Percentiles rank a stretch among this genome's conserved stretches.
Conservation (phyloP, 2,329 filamentous ascomycete species). For the Pyricularia grisea region DNA sequence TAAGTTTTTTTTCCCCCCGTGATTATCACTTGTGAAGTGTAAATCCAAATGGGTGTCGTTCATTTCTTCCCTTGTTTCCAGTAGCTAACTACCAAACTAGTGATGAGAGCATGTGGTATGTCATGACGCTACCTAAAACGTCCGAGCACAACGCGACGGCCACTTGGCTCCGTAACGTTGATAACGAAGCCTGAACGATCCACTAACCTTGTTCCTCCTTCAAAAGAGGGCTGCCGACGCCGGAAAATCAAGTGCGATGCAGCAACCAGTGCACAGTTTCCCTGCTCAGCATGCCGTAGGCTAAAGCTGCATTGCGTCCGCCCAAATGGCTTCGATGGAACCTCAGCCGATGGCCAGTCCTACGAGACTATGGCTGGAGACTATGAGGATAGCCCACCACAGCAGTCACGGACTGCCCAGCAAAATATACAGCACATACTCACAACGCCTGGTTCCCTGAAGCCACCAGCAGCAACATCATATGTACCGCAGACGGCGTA, state of each 20-base stretch:
- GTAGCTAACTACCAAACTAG: constrained; percentile 31
- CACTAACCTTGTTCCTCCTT: not conserved
- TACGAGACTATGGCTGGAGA: constrained; percentile 41
- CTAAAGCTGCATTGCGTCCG: constrained; percentile 90
- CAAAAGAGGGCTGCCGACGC: constrained; percentile 73
- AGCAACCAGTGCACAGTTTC: constrained; percentile 94
- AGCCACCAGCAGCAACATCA: constrained; percentile 14
- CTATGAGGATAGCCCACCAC: constrained; percentile 39
- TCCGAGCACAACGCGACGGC: not conserved
- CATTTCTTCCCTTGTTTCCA: not conserved
- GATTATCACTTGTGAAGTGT: constrained; percentile 1
- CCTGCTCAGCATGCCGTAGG: constrained; percentile 85
- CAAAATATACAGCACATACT: constrained; percentile 32
- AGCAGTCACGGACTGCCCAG: constrained; percentile 15
- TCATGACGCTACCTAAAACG: not conserved
- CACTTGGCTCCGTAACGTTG: not conserved
- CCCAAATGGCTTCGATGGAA: constrained; percentile 70
- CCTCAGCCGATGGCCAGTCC: constrained; percentile 27
- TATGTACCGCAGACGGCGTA: constrained; percentile 43
- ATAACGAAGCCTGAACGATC: not conserved
- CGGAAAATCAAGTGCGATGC: constrained; percentile 98
- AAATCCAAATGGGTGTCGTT: constrained; percentile 12
- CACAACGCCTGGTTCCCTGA: constrained; percentile 8
- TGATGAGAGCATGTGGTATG: constrained; percentile 75
- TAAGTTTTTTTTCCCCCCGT: constrained; percentile 31